Evolutionary conservation across 148 eudicot genomes (phyloP).

Genomic region (Cornus suecica): DNA sequence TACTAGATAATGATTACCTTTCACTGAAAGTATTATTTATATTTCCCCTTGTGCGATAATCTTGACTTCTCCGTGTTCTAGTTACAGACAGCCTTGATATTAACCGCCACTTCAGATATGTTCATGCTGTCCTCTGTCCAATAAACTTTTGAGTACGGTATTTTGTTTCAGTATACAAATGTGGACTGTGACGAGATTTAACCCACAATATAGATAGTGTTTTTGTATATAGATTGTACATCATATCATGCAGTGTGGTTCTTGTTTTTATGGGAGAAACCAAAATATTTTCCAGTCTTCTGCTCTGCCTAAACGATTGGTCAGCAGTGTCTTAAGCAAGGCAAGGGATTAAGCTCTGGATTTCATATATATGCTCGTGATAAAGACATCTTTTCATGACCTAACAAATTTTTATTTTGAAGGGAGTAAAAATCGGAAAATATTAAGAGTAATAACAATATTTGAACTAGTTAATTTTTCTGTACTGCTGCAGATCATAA

Average conservation of each 20-base stretch:
- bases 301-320: neutral
- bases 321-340: neutral
- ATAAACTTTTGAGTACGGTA: too few species aligned
- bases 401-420: neutral
- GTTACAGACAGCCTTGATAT: neutral
- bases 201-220: too few species aligned
- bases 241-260: conserved; percentile 6
- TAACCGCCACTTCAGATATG: neutral
- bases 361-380: neutral
- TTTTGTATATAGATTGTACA: too few species aligned
- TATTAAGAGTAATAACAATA: neutral
- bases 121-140: neutral
- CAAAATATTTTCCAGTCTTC: neutral
- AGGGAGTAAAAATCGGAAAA: neutral
- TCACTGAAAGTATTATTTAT: neutral
- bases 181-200: too few species aligned
- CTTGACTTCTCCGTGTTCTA: neutral
- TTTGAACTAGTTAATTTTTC: neutral
- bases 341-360: neutral
- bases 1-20: neutral
- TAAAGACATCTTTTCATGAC: neutral
- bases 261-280: neutral
- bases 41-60: neutral
- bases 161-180: neutral
- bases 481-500: neutral